Evolutionary conservation across 441 rosid genomes (phyloP), one percentile per base, ranked within the genome.

Genomic region (Francoa sonchifolia): DNA sequence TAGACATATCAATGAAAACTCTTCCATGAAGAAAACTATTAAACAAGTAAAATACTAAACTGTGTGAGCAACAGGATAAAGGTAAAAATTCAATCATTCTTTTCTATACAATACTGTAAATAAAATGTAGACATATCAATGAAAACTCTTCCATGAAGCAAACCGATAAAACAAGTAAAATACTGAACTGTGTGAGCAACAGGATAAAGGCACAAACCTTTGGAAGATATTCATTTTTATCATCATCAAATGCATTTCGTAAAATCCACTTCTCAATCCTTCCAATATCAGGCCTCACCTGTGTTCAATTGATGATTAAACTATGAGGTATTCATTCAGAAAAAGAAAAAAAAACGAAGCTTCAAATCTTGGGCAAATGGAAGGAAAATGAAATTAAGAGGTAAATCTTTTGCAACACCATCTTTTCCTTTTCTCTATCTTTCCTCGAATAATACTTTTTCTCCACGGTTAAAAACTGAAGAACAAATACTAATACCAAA

Each of bases 251-350:
- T 27, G 94, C 94, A 48, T 70, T 74, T 34, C 94, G 85, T 44
- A 82, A 52, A 57, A 76, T 36, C 94, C 89, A 82, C 57, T 82
- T 82, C 70, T 82, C 94, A 42, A 76, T 79, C 72, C 94, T 73
- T 61, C 85, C 75, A 52, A 73, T 75, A 47, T 76, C 82, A 47
- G 62, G 85, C 56, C 58, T 70, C 47, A 82, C 62, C 94, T 82
- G 71, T 20, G 20, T 48, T 41, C 46, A 28, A 5, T 36, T 52
- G 17, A 31, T 23, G 10, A 42, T 26, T 8, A 25, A n/a, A n/a
- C n/a, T n/a, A n/a, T n/a, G n/a, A n/a, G n/a, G n/a, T n/a, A n/a
- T n/a, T n/a, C n/a, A n/a, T n/a, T n/a, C n/a, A 16, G 20, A 12
- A 7, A 44, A 9, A 26, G 10, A 10, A 8, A 19, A n/a, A 8